Evolutionary conservation across 805 yeast genomes (phyloP).

Genomic region (Barnettozyma siamensis): DNA sequence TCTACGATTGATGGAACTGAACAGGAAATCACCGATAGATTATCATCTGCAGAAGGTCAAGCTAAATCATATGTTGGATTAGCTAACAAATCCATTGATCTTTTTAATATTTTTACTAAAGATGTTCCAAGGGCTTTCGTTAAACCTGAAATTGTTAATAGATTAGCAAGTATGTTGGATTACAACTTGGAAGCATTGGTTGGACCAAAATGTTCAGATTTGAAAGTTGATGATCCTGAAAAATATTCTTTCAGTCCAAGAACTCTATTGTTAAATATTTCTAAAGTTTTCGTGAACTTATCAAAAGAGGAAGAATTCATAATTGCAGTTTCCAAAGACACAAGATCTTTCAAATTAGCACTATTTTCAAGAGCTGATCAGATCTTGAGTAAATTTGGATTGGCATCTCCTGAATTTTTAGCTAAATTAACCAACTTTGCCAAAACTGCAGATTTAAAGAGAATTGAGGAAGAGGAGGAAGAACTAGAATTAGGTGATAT

Average conservation of each 20-base stretch:
- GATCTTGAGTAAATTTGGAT: conserved; percentile 50
- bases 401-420: conserved; percentile 53
- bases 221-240: conserved; percentile 80
- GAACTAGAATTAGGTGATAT: conserved; percentile 86
- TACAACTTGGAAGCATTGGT: conserved; percentile 89
- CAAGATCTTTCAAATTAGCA: conserved; percentile 72
- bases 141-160: conserved; percentile 84
- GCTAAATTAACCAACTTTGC: conserved; percentile 50
- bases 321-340: conserved; percentile 80
- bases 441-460: conserved; percentile 54
- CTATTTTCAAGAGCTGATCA: conserved; percentile 66
- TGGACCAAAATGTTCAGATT: conserved; percentile 88
- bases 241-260: conserved; percentile 81
- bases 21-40: conserved; percentile 53
- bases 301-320: conserved; percentile 60
- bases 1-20: conserved; percentile 43
- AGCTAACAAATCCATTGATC: conserved; percentile 72
- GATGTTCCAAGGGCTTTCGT: conserved; percentile 85
- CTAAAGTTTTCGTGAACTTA: conserved; percentile 72
- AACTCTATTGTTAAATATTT: conserved; percentile 57
- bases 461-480: conserved; percentile 65
- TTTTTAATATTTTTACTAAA: conserved; percentile 75
- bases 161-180: conserved; percentile 93
- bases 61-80: conserved; percentile 80
- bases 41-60: conserved; percentile 61